Evolutionary conservation across 306 rosid species (phyloP), one percentile per base, ranked within the genome.

Genomic region (Mucuna pruriens): DNA sequence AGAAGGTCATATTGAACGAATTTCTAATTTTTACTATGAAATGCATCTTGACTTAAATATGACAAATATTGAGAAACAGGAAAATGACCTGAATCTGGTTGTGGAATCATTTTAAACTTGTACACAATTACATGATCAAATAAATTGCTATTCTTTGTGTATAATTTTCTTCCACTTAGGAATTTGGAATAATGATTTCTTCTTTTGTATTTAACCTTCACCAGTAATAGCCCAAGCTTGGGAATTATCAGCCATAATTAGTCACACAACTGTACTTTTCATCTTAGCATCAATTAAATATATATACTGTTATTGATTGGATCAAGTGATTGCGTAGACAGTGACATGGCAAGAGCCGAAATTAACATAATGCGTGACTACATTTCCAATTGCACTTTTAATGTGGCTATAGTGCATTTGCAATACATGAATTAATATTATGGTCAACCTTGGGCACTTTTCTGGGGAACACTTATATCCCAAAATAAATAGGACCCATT

Each of bases 321-420:
- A 68, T 79, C 33, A 79, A 19, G 60, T 34, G 15, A 55, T 64
- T 13, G 71, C 76, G 71, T 81, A 29, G 62, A 11, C 85, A 42
- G 49, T 74, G 76, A 82, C 85, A 66, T 40, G 61, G 63, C 83
- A 68, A 15, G 54, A 71, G 29, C 16, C 46, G 1, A 38, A 31
- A n/a, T n/a, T n/a, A n/a, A 77, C 64, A 46, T 46, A 19, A 2
- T 17, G 8, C 0, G 10, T 54, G 0, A 17, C 0, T 2, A 54
- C 16, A 57, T 39, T 13, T 54, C 22, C 7, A 75, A 42, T 45
- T 20, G 67, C 12, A 54, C 44, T 61, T 25, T 46, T 26, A 60
- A 7, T 63, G 22, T 33, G 22, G 81, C 34, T 26, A 61, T 7
- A 49, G 11, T 29, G 31, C 31, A 29, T 1, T 29, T 29, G 31